Evolutionary conservation across 1,139 yeast genomes (phyloP).

Genomic region (Scheffersomyces titani): DNA sequence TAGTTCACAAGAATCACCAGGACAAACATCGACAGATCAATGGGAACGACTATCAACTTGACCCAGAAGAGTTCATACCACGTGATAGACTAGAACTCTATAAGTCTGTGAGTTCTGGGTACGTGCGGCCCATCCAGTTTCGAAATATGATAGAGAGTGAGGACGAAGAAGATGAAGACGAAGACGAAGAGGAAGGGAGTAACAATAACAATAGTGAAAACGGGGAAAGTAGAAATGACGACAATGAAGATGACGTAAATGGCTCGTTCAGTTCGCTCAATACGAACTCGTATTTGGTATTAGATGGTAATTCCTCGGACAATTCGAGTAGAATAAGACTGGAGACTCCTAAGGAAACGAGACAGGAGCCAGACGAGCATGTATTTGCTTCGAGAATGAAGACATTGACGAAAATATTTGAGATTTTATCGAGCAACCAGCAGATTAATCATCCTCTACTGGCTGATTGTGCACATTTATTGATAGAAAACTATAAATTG

Average conservation of each 20-base stretch:
- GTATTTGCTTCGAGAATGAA: constrained; percentile 14
- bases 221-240: background rate
- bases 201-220: constrained; percentile 2
- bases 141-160: constrained; percentile 16
- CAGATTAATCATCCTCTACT: constrained; percentile 91
- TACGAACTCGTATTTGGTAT: constrained; percentile 35
- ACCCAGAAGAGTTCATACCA: constrained; percentile 35
- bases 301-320: constrained; percentile 20
- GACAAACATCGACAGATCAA: constrained; percentile 13
- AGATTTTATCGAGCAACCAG: constrained; percentile 58
- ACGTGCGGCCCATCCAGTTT: constrained; percentile 17
- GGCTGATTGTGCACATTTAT: constrained; percentile 72
- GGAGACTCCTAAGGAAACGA: constrained; percentile 1
- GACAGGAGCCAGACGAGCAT: constrained; percentile 6
- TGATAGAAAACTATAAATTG: constrained; percentile 66
- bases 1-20: constrained; percentile 21
- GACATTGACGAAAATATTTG: constrained; percentile 52
- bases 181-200: constrained; percentile 13
- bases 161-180: constrained; percentile 18
- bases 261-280: constrained; percentile 15
- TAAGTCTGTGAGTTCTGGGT: constrained; percentile 14
- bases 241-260: background rate
- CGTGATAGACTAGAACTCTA: constrained; percentile 32
- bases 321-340: background rate
- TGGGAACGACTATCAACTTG: constrained; percentile 13